Evolutionary conservation across 202 grass and related monocot genomes (phyloP), one percentile per base, ranked within the genome.

Genomic region (Digitaria exilis): DNA sequence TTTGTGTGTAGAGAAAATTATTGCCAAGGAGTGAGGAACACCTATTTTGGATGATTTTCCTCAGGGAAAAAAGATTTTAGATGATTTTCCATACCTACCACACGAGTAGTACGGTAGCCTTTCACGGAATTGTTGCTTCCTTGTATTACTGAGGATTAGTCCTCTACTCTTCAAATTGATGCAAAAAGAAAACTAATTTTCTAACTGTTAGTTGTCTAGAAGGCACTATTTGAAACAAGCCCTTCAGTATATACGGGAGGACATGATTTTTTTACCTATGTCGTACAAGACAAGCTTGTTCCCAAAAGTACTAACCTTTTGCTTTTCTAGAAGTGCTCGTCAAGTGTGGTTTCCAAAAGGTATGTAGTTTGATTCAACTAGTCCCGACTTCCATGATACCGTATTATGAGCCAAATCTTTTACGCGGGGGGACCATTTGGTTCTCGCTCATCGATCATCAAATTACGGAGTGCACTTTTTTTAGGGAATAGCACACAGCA

Each of bases 301-400:
- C 18, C 72, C 4, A 16, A 82, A 82, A 42, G 71, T 78, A 71
- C 25, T 31, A 9, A 45, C 39, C 49, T 60, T 83, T 73, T 69
- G 52, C 35, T 81, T 83, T 79, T 73, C 71, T 65, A 82, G 78
- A 89, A 71, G 2, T 57, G 52, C 52, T 49, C 81, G 57, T 21
- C 42, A 82, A 78, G 31, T 28, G 44, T 32, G 67, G 65, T 46
- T 75, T 70, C 13, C 50, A 25, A 55, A 87, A 83, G 67, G 74
- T 54, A 50, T 73, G 12, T 29, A 8, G 32, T 76, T 78, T 75
- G 49, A 62, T 69, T 63, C 74, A 83, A 83, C 46, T 74, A 63
- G 74, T 45, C 35, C 21, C 65, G 78, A 39, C 39, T 76, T 54
- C 69, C 76, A 90, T 65, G 80, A 80, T 80, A 56, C 44, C 21